These are phyloP conservation scores for Papiliotrema laurentii DNA, from an alignment of 1,284 basidiomycete genomes.

Conservation along the genomic window DNA sequence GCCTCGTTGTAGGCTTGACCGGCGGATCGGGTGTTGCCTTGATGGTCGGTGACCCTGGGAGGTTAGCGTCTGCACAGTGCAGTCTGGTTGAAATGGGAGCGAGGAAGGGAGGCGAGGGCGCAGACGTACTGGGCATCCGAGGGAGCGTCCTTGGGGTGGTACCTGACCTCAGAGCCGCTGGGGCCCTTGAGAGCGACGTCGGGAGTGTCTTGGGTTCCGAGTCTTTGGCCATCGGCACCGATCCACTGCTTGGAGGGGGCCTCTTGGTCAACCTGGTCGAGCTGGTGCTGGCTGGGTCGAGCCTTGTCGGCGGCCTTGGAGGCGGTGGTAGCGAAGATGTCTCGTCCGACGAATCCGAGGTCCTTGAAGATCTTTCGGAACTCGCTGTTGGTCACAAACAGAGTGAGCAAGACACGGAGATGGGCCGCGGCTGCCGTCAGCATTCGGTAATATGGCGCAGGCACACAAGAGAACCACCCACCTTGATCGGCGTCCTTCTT, in stretches of 20 bases:
- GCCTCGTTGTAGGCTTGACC: slow-evolving; percentile 41
- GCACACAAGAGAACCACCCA: slow-evolving; percentile 42
- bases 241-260: slow-evolving; percentile 59
- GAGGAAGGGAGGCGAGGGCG: too few relatives aligned
- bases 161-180: slow-evolving; percentile 45
- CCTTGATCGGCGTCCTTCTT: slow-evolving; percentile 61
- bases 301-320: slow-evolving; percentile 67
- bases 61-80: not conserved
- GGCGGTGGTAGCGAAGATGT: slow-evolving; percentile 74
- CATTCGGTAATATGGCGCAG: too few relatives aligned
- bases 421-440: slow-evolving; percentile 62
- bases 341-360: slow-evolving; percentile 75
- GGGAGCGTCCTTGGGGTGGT: slow-evolving; percentile 49
- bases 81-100: too few relatives aligned
- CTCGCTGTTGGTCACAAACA: slow-evolving; percentile 86
- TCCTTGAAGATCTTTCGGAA: slow-evolving; percentile 82
- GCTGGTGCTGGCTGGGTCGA: slow-evolving; percentile 62
- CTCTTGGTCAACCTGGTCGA: slow-evolving; percentile 65
- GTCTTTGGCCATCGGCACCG: slow-evolving; percentile 46
- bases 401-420: slow-evolving; percentile 74
- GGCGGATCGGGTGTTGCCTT: slow-evolving; percentile 43
- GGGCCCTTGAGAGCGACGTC: slow-evolving; percentile 44
- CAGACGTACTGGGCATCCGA: slow-evolving; percentile 30
- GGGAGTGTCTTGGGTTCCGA: slow-evolving; percentile 47
- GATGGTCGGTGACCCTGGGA: slow-evolving; percentile 39